Base-by-base conservation (phyloP, 331 rosid species). In the Pyracantha coccinea region DNA sequence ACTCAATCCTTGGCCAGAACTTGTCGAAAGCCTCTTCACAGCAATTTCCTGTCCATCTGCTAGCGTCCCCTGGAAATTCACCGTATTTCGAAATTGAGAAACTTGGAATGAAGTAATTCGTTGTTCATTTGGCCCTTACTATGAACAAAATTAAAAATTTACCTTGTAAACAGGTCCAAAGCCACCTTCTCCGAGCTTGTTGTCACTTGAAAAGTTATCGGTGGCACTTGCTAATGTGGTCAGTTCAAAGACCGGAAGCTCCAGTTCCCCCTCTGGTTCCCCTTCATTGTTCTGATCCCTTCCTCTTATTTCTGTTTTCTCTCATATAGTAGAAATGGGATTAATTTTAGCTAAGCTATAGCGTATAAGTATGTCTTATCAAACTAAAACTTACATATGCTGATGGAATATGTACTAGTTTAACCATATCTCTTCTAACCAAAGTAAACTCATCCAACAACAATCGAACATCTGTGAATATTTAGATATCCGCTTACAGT, bases 121-220 rank as follows among this genome's bases (percentile, higher is more conserved):
- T 54, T n/a, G 0, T 8, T 54, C 11, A 9, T 44, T 19, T 27
- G 35, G 19, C 31, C 55, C 5, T 44, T 44, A 44, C 13, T 28
- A 59, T 14, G 16, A 73, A 44, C 21, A n/a, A 54, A 8, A 10
- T 54, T 1, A 54, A 4, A 44, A 44, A 41, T 11, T 69, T 80
- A 80, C 87, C 81, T 63, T 77, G 70, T 77, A 84, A 2, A 84
- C 87, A 4, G 84, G 82, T 60, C 87, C 87, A 70, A 80, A 83
- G 25, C 80, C 84, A 73, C 87, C 87, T 80, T 80, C 84, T 23
- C 84, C 87, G 21, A 83, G 85, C 82, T 84, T 84, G 44, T 73
- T 80, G n/a, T 35, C 25, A 16, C 20, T 19, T 33, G 87, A 77
- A 79, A 84, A 84, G 63, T 80, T 77, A 50, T 77, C 50, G 0